Evolutionary conservation across 352 stramenopile genomes (phyloP), one percentile per base, ranked within the genome.

Genomic region (Phytophthora sansomeana): DNA sequence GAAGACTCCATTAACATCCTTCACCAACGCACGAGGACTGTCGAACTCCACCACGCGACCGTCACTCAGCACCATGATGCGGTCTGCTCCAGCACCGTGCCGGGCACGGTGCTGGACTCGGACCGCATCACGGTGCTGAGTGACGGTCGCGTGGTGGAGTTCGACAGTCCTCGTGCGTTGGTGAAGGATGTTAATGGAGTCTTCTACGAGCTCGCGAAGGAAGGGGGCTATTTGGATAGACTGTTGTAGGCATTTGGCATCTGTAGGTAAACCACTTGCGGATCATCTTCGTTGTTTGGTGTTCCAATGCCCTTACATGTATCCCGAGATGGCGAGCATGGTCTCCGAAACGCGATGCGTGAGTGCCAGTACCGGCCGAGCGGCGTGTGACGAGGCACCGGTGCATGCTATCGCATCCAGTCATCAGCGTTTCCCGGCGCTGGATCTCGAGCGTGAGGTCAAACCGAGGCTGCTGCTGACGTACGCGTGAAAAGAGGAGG

Each of bases 121-220:
- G 53, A 98, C 54, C 75, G 79, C 28, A 77, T 98, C 17, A 56
- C 97, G 29, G 90, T 98, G 26, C 60, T 98, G 63, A 87, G 94
- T 49, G 74, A 93, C 63, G 92, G 92, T 3, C 58, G 68, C 28
- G 82, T 97, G 41, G 80, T 83, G 3, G 91, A 98, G 64, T 95
- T 92, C 56, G 93, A 96, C 60, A 83, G 80, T 16, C 92, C 91
- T 2, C 57, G 62, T 6, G 63, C 19, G 24, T 26, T 66, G 30
- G 36, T 60, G 19, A 48, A 55, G 33, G 48, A 67, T 33, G 0
- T 4, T 0, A 16, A 35, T 26, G 38, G 38, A n/a, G 38, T 26
- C 24, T 44, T 44, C 38, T 44, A 44, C 17, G 38, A 44, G 38
- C 28, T 71, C 3, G 63, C 48, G 6, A 78, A 65, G 36, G 66